Percentiles rank a stretch among this genome's conserved stretches.
phyloP scores from a whole-genome alignment of 176 grass and related monocot species.

The Alopecurus myosuroides region DNA sequence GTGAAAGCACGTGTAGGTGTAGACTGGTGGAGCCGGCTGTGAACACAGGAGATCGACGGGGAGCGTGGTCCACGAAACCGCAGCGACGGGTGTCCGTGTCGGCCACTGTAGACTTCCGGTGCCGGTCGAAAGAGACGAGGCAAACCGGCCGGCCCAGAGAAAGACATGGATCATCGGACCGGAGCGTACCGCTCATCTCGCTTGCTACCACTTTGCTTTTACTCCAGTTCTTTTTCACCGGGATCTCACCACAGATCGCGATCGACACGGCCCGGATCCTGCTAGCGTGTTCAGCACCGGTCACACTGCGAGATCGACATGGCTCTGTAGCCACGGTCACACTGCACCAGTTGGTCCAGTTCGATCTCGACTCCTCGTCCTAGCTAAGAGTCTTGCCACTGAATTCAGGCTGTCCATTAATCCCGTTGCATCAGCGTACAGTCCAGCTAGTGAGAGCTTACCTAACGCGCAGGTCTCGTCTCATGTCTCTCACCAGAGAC shows the following conservation, averaged over 20 bases:
- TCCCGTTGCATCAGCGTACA: not conserved
- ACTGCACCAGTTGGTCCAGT: not conserved
- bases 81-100: slow-evolving; percentile 6
- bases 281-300: not conserved
- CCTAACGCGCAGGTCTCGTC: not conserved
- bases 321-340: not conserved
- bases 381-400: not conserved
- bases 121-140: slow-evolving; percentile 13
- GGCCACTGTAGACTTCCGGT: not conserved
- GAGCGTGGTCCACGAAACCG: slow-evolving; percentile 15
- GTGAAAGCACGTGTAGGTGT: slow-evolving; percentile 2
- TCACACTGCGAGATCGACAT: no score
- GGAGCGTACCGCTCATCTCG: not conserved
- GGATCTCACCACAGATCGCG: slow-evolving; percentile 7
- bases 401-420: not conserved
- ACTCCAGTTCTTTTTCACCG: slow-evolving; percentile 3
- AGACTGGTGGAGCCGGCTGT: not conserved
- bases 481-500: not conserved
- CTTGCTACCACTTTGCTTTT: slow-evolving; percentile 19
- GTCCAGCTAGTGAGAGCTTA: not conserved
- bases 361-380: not conserved
- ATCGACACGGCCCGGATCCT: not conserved
- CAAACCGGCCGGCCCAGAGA: not conserved
- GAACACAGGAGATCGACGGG: not conserved
- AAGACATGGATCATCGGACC: not conserved